phyloP scores from a whole-genome alignment of 768 basidiomycete genomes.

The Fomitopsis serialis region DNA sequence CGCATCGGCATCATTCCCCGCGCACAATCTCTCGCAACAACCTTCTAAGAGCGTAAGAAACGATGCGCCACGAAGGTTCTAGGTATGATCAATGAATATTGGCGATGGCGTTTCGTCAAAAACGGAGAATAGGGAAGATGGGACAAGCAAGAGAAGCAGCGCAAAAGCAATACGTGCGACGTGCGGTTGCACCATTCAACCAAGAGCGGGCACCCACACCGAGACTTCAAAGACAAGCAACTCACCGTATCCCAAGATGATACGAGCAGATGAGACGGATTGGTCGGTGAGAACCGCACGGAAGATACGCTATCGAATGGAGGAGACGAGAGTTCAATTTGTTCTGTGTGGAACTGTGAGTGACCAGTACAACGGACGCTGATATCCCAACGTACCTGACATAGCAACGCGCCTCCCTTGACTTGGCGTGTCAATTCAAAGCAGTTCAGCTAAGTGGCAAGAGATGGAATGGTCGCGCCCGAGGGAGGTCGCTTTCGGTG shows the following conservation, averaged over 20 bases:
- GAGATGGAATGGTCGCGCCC: too few species aligned
- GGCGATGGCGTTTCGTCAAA: background rate
- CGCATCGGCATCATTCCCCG: too few species aligned
- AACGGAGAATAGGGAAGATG: too few species aligned
- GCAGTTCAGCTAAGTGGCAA: background rate
- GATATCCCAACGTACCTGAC: background rate
- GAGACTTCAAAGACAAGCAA: background rate
- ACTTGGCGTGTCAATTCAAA: too few species aligned
- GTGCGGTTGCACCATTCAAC: background rate
- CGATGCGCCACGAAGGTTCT: too few species aligned
- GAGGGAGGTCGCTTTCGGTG: background rate
- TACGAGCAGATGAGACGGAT: slow-evolving; percentile 75
- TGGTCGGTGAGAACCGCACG: slow-evolving; percentile 73
- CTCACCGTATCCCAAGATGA: slow-evolving; percentile 86
- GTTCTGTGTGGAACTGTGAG: slow-evolving; percentile 12
- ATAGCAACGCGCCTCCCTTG: background rate
- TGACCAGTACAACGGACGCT: background rate
- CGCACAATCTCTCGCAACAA: too few species aligned
- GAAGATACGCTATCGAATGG: slow-evolving; percentile 85
- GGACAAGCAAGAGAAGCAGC: too few species aligned
- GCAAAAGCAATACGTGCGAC: too few species aligned
- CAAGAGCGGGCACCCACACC: background rate
- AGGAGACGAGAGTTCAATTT: slow-evolving; percentile 51
- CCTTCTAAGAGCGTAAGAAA: too few species aligned
- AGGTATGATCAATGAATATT: background rate